Conservation (phyloP, 257 asterid species). For the Fraxinus quadrangulata region DNA sequence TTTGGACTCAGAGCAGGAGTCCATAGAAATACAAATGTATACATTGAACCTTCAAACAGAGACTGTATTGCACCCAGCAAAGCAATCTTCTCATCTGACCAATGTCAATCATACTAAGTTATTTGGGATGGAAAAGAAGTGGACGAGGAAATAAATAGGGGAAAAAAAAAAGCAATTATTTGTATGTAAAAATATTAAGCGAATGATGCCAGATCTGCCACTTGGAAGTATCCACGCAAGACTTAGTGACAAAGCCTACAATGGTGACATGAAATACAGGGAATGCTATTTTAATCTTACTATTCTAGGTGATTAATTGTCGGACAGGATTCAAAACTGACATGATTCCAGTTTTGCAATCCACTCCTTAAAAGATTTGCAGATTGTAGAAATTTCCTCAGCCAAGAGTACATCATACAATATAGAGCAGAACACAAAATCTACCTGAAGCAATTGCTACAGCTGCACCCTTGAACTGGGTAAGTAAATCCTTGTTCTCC, state of each 20-base stretch:
- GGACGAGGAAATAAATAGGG: background rate
- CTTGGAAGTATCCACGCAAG: background rate
- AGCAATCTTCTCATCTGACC: constrained; percentile 58
- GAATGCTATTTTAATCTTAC: background rate
- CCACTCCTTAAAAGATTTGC: background rate
- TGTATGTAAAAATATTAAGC: background rate
- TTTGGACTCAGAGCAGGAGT: constrained; percentile 63
- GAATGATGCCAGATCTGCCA: background rate
- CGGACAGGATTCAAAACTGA: background rate
- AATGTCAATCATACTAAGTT: constrained; percentile 7
- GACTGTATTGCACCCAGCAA: constrained; percentile 61
- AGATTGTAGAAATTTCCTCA: background rate
- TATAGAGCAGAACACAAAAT: background rate
- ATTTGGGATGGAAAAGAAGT: background rate
- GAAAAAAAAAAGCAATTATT: background rate
- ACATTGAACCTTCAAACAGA: constrained; percentile 62
- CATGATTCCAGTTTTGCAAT: background rate
- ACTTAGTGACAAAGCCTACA: background rate
- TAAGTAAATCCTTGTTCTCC: constrained; percentile 50
- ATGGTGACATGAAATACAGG: background rate
- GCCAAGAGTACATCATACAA: background rate
- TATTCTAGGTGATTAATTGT: background rate
- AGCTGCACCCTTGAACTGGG: constrained; percentile 57
- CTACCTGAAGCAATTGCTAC: constrained; percentile 59
- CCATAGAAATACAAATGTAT: constrained; percentile 60